These are phyloP conservation scores for Xanthoconium purpureum DNA, from an alignment of 768 basidiomycete genomes.

Conservation along the genomic window DNA sequence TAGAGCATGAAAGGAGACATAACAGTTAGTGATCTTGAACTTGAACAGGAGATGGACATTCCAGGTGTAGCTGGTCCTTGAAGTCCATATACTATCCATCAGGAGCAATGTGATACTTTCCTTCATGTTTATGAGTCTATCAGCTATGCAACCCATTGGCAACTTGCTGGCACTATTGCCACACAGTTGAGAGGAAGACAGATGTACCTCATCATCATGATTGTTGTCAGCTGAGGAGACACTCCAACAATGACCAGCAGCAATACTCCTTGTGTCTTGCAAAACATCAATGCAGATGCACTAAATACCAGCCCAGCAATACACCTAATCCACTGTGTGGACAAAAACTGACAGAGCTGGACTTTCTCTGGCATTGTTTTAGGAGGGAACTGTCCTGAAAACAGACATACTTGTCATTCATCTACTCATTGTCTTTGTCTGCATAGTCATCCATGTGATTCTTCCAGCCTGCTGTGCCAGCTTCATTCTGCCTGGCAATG, in stretches of 20 bases:
- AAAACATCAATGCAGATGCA: background rate
- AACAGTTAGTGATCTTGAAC: conserved; percentile 80
- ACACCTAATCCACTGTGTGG: conserved; percentile 24
- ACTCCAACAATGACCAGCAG: conserved; percentile 33
- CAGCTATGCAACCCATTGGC: conserved; percentile 41
- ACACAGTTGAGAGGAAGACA: conserved; percentile 22
- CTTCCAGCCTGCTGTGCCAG: conserved; percentile 47
- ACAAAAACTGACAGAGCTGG: conserved; percentile 25
- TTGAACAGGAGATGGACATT: conserved; percentile 86
- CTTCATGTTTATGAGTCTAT: conserved; percentile 47
- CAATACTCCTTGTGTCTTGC: conserved; percentile 10
- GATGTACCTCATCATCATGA: conserved; percentile 34
- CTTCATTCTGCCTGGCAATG: conserved; percentile 57
- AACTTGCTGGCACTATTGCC: conserved; percentile 29
- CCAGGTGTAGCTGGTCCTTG: conserved; percentile 74
- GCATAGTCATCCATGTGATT: conserved; percentile 47
- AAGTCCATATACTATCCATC: conserved; percentile 68
- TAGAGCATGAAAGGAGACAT: conserved; percentile 71
- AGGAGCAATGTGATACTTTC: conserved; percentile 48
- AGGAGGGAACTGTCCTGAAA: conserved; percentile 29
- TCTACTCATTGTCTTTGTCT: conserved; percentile 50
- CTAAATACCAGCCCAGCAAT: background rate
- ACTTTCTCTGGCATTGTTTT: conserved; percentile 36
- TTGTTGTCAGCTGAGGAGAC: conserved; percentile 45
- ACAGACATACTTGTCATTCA: conserved; percentile 17